Conservation (phyloP, 352 stramenopile genomes). For the Phytophthora colocasiae region DNA sequence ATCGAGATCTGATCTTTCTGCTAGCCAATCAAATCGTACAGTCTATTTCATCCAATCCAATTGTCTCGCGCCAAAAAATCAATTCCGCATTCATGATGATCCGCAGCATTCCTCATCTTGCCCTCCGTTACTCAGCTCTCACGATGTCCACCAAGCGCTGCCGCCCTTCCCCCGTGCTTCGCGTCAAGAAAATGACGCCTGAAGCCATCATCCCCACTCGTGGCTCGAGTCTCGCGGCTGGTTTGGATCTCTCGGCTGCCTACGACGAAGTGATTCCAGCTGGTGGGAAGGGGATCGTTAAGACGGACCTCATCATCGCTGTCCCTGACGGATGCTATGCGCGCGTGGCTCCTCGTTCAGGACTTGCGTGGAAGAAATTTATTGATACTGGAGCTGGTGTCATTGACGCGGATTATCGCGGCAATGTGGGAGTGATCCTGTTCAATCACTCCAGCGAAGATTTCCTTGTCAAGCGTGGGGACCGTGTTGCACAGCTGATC, state of each 20-base stretch:
- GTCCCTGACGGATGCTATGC: conserved; percentile 96
- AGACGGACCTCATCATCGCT: conserved; percentile 97
- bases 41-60: conserved; percentile 24
- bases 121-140: not conserved
- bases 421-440: conserved; percentile 98
- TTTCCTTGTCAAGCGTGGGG: conserved; percentile 94
- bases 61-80: conserved; percentile 23
- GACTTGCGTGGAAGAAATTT: conserved; percentile 97
- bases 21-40: conserved; percentile 14
- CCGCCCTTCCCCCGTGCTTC: conserved; percentile 51
- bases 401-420: conserved; percentile 98
- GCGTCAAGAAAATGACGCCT: conserved; percentile 87
- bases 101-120: conserved; percentile 4
- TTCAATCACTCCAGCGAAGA: conserved; percentile 98
- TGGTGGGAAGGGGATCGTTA: conserved; percentile 94
- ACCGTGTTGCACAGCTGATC: conserved; percentile 98
- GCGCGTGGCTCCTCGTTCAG: conserved; percentile 93
- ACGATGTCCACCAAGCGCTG: conserved; percentile 39
- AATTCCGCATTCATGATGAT: not conserved
- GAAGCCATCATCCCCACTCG: conserved; percentile 82
- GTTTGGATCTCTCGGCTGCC: conserved; percentile 86
- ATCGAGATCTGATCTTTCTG: not conserved
- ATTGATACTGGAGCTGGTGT: conserved; percentile 98
- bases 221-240: conserved; percentile 80
- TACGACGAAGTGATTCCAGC: conserved; percentile 92